Conservation (phyloP, 805 yeast genomes). For the Metschnikowia hibisci region DNA sequence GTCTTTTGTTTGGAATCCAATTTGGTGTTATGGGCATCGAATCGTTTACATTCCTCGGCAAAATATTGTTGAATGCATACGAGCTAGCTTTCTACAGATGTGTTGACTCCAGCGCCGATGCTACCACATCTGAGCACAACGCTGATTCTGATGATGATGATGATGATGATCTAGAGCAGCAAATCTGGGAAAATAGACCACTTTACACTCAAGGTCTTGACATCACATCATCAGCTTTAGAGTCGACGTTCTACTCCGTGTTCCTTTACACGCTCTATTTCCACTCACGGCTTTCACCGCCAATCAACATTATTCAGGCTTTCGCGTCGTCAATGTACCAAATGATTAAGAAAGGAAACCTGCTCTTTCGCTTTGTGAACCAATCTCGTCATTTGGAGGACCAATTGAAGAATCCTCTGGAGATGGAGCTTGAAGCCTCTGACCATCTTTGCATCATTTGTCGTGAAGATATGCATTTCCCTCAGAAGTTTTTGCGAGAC, state of each 20-base stretch:
- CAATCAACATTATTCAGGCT: slow-evolving; percentile 43
- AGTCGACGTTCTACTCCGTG: slow-evolving; percentile 26
- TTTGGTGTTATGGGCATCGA: slow-evolving; percentile 62
- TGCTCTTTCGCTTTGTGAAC: slow-evolving; percentile 46
- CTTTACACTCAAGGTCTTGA: slow-evolving; percentile 56
- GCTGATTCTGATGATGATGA: slow-evolving; percentile 17
- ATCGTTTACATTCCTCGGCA: slow-evolving; percentile 42
- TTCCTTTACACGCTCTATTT: slow-evolving; percentile 34
- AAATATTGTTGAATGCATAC: slow-evolving; percentile 47
- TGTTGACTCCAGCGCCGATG: background rate
- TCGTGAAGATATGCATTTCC: slow-evolving; percentile 77
- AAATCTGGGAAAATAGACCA: slow-evolving; percentile 69
- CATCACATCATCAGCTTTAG: slow-evolving; percentile 43
- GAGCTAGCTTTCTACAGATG: slow-evolving; percentile 50
- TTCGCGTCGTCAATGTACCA: slow-evolving; percentile 36
- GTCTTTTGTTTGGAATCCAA: slow-evolving; percentile 71
- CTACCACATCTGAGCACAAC: background rate
- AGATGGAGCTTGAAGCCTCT: slow-evolving; percentile 50
- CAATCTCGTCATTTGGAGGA: slow-evolving; percentile 62
- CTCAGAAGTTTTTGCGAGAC: slow-evolving; percentile 29
- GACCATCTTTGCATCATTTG: slow-evolving; percentile 81
- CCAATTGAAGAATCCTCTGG: slow-evolving; percentile 59
- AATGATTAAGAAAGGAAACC: slow-evolving; percentile 35
- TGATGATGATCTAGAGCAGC: slow-evolving; percentile 45
- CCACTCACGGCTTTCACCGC: slow-evolving; percentile 31